Percentiles rank a stretch among this genome's conserved stretches.
Evolutionary conservation across 805 yeast genomes (phyloP).

Genomic region (Debaryomyces prosopidis): DNA sequence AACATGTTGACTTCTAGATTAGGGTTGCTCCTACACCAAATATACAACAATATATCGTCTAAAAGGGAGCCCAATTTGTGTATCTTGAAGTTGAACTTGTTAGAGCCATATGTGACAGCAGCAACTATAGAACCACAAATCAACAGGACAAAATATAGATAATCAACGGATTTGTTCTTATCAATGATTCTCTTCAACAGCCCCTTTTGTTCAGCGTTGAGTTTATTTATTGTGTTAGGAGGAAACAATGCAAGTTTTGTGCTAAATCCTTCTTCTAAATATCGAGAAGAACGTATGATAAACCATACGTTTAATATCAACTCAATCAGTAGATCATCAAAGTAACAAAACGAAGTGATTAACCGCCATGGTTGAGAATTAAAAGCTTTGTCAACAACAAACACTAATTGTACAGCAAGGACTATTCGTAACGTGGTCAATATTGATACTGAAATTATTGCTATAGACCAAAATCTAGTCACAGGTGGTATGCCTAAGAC

Average conservation of each 20-base stretch:
- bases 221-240: slow-evolving; percentile 7
- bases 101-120: slow-evolving; percentile 15
- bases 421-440: slow-evolving; percentile 20
- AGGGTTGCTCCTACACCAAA: slow-evolving; percentile 31
- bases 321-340: slow-evolving; percentile 25
- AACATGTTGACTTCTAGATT: slow-evolving; percentile 19
- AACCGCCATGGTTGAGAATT: slow-evolving; percentile 38
- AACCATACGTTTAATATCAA: slow-evolving; percentile 20
- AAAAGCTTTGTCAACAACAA: slow-evolving; percentile 27
- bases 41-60: slow-evolving; percentile 25
- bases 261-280: slow-evolving; percentile 25
- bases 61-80: slow-evolving; percentile 25
- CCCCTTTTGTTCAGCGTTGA: slow-evolving; percentile 16
- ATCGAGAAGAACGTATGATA: slow-evolving; percentile 17
- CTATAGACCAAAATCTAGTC: slow-evolving; percentile 26
- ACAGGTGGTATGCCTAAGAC: slow-evolving; percentile 19
- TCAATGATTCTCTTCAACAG: slow-evolving; percentile 14
- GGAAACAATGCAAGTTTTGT: slow-evolving; percentile 24
- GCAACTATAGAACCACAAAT: slow-evolving; percentile 24
- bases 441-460: slow-evolving; percentile 21
- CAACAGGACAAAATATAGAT: slow-evolving; percentile 26
- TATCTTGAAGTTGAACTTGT: slow-evolving; percentile 14
- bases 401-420: slow-evolving; percentile 19
- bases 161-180: slow-evolving; percentile 27
- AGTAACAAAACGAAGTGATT: slow-evolving; percentile 33